These are phyloP conservation scores for Brettanomyces custersianus DNA, from an alignment of 805 yeast species.

Conservation along the genomic window DNA sequence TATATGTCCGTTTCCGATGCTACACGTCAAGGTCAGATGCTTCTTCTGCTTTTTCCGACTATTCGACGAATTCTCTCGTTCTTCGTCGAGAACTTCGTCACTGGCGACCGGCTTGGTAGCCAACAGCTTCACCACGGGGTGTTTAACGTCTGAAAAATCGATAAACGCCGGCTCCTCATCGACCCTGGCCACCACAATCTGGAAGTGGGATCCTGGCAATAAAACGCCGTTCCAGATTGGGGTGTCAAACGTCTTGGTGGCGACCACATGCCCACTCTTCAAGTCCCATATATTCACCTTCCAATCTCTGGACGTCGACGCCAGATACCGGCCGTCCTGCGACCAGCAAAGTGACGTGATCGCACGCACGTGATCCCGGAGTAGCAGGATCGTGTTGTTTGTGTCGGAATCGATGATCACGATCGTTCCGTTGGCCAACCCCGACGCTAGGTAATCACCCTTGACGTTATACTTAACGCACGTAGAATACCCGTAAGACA, in stretches of 20 bases:
- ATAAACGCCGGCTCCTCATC: conserved; percentile 56
- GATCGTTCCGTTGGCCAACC: conserved; percentile 64
- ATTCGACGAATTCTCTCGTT: conserved; percentile 3
- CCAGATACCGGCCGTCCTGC: conserved; percentile 53
- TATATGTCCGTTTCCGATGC: conserved; percentile 43
- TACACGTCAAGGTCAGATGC: conserved; percentile 40
- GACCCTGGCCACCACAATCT: conserved; percentile 54
- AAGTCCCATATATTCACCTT: conserved; percentile 75
- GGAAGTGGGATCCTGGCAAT: conserved; percentile 35
- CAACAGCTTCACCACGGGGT: conserved; percentile 6
- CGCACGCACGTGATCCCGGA: conserved; percentile 61
- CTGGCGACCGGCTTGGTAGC: conserved; percentile 14
- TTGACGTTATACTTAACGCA: conserved; percentile 57
- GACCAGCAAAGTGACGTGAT: conserved; percentile 59
- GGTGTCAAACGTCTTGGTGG: conserved; percentile 44
- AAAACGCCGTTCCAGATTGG: conserved; percentile 66
- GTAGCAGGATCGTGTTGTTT: conserved; percentile 42
- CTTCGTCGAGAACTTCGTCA: conserved; percentile 9
- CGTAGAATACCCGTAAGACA: conserved; percentile 59
- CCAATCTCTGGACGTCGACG: conserved; percentile 80
- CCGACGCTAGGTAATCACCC: conserved; percentile 85
- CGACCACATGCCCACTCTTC: conserved; percentile 27
- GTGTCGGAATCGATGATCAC: conserved; percentile 70
- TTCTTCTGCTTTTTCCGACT: conserved; percentile 16
- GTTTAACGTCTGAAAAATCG: conserved; percentile 22